Percentiles rank a stretch among this genome's conserved stretches.
Conservation (phyloP, 306 rosid species). For the Prunus armeniaca region DNA sequence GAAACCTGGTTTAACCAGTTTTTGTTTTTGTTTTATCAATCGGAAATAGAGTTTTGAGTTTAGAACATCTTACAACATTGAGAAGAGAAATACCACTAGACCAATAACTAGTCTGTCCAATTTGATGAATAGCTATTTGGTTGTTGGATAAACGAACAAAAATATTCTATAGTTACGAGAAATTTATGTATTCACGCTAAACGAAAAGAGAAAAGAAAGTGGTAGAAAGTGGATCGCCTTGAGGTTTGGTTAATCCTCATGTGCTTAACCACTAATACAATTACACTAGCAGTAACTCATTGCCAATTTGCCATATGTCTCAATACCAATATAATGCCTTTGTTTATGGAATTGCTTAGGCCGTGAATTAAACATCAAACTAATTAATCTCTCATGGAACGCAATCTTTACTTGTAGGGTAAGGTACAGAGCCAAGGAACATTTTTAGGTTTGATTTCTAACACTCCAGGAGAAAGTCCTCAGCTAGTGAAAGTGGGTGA, state of each 20-base stretch:
- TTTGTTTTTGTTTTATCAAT: no score
- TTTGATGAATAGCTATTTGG: no score
- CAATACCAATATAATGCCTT: neutral
- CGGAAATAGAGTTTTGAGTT: no score
- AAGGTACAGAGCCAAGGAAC: conserved; percentile 22
- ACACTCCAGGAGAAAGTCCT: conserved; percentile 5
- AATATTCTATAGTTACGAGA: neutral
- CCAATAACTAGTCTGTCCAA: no score
- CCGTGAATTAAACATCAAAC: neutral
- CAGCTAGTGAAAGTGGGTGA: conserved; percentile 46
- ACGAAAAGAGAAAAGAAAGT: neutral
- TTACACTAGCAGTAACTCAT: neutral
- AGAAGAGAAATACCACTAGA: no score
- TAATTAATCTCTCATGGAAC: neutral
- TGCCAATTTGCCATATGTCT: neutral
- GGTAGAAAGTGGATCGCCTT: neutral
- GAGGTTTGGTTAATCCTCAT: no score
- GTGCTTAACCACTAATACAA: neutral
- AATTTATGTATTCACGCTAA: neutral
- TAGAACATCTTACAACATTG: no score
- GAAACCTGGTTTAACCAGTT: no score
- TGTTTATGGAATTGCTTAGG: neutral
- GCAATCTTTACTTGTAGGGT: conserved; percentile 28
- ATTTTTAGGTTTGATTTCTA: conserved; percentile 57
- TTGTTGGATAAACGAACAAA: no score